Base-by-base conservation (phyloP, 352 stramenopile species). In the Pythium biforme region DNA sequence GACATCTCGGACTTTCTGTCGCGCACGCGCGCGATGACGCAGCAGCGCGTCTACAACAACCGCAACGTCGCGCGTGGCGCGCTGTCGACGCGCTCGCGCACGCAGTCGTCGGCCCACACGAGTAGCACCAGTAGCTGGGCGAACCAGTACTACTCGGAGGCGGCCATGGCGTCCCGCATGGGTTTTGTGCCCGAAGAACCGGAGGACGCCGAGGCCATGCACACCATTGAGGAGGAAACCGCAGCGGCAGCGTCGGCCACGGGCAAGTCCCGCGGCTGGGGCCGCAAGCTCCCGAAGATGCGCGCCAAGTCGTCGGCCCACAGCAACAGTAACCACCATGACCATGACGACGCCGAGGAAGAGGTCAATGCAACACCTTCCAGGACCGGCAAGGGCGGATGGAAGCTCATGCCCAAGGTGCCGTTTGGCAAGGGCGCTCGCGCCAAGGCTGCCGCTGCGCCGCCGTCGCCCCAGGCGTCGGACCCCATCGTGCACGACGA, bases 401-500 rank as follows among this genome's bases (percentile, higher is more conserved):
- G 53, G 47, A 66, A 66, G 60, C 34, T 62, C 43, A 62, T 69
- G 15, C 47, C 60, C 11, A 81, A 81, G 43, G 72, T 70, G 23
- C 54, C 53, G 15, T 77, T 75, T 40, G 66, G 69, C 55, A 72
- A 66, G 37, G 50, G 71, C 34, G 29, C 57, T 15, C 50, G 9
- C 22, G 20, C 23, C 15, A 62, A 59, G 20, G 57, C 62, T 47
- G 10, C 56, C 59, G 15, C 64, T 60, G 55, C 26, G 49, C 60
- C 22, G 34, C 55, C 66, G 47, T 56, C 46, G 69, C 76, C 69
- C 57, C 19, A 6, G n/a, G 67, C n/a, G 65, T 82, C 51, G 62
- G 73, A 54, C 74, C 70, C 58, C 10, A 60, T 41, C 39, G 39
- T 60, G n/a, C 41, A 62, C n/a, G 77, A 72, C n/a, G 57, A 71